A percentile compares a stretch with the other conserved stretches of the same genome.
These are phyloP conservation scores for Plasmodiophora brassicae DNA, from an alignment of 208 protist species.

Conservation along the genomic window DNA sequence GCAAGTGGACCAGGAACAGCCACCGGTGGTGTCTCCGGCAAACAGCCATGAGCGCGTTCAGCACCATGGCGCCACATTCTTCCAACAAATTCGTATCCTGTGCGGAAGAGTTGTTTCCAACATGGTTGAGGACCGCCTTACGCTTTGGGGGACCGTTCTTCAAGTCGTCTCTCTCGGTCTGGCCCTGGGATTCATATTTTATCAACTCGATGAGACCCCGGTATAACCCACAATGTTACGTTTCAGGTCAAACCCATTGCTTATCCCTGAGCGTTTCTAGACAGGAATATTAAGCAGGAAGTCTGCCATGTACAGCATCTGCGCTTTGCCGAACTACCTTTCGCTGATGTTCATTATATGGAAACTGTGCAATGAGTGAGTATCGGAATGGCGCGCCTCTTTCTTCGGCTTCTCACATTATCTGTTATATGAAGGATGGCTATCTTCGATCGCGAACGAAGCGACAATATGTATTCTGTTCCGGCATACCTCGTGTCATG, in stretches of 20 bases:
- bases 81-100: background rate
- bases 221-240: no score
- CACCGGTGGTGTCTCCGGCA: background rate
- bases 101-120: background rate
- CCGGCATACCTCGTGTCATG: background rate
- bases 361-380: background rate
- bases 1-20: no score
- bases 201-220: background rate
- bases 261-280: background rate
- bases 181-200: background rate
- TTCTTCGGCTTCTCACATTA: no score
- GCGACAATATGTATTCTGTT: background rate
- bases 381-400: no score
- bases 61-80: background rate
- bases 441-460: slow-evolving; percentile 6
- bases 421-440: background rate
- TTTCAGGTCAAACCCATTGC: no score
- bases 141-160: background rate
- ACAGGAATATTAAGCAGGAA: background rate
- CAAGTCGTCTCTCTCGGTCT: background rate
- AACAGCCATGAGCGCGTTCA: background rate
- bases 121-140: background rate
- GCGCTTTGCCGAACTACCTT: background rate
- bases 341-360: slow-evolving; percentile 25
- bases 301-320: background rate